Conservation (phyloP, 148 eudicot genomes). For the Camellia sinensis region DNA sequence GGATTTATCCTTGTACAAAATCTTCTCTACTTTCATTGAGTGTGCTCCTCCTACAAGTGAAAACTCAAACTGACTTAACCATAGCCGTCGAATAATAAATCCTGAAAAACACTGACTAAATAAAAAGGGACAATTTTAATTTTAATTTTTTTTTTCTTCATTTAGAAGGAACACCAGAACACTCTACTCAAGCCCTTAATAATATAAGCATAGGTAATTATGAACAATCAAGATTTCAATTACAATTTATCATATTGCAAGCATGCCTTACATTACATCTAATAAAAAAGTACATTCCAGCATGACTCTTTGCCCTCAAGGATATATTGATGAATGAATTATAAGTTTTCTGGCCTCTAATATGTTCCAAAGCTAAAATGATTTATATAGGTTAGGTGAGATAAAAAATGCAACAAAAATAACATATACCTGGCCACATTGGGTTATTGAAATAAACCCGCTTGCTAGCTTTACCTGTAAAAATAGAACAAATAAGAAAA, state of each 20-base stretch:
- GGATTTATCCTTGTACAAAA: conserved; percentile 72
- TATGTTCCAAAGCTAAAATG: background rate
- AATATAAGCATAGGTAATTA: background rate
- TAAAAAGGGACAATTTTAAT: too few relatives aligned
- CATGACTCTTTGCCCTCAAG: background rate
- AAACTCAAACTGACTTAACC: background rate
- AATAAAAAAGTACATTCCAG: background rate
- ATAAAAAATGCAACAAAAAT: conserved; percentile 3
- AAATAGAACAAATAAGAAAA: conserved; percentile 1
- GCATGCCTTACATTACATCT: too few relatives aligned
- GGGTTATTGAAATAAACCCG: conserved; percentile 82
- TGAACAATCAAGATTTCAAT: too few relatives aligned
- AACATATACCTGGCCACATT: conserved; percentile 94
- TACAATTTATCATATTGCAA: too few relatives aligned
- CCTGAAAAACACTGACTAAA: too few relatives aligned
- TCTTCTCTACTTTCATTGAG: conserved; percentile 69
- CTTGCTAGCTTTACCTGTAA: conserved; percentile 49
- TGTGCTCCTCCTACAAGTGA: conserved; percentile 76
- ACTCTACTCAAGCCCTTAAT: background rate
- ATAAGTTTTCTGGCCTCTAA: background rate
- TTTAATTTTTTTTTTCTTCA: too few relatives aligned
- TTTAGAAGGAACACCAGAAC: background rate
- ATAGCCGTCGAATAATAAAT: background rate
- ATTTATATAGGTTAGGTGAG: background rate
- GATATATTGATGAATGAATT: background rate